Evolutionary conservation across 768 basidiomycete genomes (phyloP).

Genomic region (Galerina sulciceps): DNA sequence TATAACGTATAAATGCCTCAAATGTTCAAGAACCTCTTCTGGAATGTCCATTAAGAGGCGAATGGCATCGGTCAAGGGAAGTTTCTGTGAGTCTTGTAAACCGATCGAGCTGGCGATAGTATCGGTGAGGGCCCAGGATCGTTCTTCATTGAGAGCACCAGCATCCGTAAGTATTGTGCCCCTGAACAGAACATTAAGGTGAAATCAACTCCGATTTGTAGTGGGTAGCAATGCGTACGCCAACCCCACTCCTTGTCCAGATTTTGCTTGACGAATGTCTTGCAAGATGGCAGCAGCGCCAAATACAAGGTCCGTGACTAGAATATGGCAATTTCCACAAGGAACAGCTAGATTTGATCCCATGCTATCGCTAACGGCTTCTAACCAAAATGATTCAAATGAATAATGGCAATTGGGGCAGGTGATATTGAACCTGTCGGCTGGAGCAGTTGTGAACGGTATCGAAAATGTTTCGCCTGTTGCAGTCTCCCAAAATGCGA

Average conservation of each 20-base stretch:
- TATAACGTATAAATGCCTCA: not conserved
- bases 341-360: not conserved
- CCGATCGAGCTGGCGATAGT: not conserved
- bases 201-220: too few relatives aligned
- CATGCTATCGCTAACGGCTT: not conserved
- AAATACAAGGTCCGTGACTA: not conserved
- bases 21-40: not conserved
- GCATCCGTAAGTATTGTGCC: not conserved
- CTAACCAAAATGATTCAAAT: not conserved
- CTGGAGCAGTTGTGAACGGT: not conserved
- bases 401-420: not conserved
- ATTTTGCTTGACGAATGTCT: not conserved
- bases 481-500: not conserved
- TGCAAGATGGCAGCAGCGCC: not conserved
- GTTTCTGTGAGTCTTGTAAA: not conserved
- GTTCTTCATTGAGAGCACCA: not conserved
- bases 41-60: not conserved
- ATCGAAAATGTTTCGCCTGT: not conserved
- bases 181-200: too few relatives aligned
- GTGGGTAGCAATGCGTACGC: not conserved
- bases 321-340: not conserved
- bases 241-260: not conserved
- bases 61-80: not conserved
- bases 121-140: not conserved
- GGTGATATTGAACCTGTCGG: not conserved